These are phyloP conservation scores for Erythrobasidium hasegawianum DNA, from an alignment of 1,284 basidiomycete genomes.

Conservation along the genomic window DNA sequence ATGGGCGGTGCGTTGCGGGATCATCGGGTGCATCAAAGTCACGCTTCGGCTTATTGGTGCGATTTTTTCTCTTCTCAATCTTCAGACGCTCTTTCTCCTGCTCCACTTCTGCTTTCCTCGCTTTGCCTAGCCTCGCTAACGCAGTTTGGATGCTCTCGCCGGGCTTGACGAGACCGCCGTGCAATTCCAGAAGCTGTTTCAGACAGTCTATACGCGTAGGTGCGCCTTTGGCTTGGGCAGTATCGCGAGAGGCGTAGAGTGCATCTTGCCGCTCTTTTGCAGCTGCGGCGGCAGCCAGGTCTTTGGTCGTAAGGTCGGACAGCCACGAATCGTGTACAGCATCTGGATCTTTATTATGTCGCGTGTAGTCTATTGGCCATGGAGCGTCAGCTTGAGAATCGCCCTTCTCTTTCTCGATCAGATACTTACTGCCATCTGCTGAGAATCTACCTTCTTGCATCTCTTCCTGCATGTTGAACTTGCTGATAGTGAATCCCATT, in stretches of 20 bases:
- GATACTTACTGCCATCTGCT: slow-evolving; percentile 63
- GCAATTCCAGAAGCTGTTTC: slow-evolving; percentile 62
- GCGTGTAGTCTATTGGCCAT: slow-evolving; percentile 59
- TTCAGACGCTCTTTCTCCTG: slow-evolving; percentile 31
- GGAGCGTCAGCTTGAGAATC: not conserved
- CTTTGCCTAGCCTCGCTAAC: slow-evolving; percentile 74
- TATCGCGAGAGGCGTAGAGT: slow-evolving; percentile 58
- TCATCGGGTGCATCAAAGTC: slow-evolving; percentile 36
- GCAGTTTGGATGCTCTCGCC: slow-evolving; percentile 89
- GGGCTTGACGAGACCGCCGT: slow-evolving; percentile 71
- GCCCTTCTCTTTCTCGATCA: not conserved
- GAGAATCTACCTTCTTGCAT: slow-evolving; percentile 97
- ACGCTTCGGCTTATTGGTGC: slow-evolving; percentile 41
- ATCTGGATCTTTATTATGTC: slow-evolving; percentile 75
- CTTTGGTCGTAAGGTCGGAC: slow-evolving; percentile 70
- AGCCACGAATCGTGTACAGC: slow-evolving; percentile 94
- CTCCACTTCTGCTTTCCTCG: slow-evolving; percentile 56
- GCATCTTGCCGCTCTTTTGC: slow-evolving; percentile 59
- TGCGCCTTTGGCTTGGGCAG: slow-evolving; percentile 47
- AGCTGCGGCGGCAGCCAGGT: slow-evolving; percentile 73
- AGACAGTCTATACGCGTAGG: slow-evolving; percentile 70
- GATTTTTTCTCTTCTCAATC: slow-evolving; percentile 50
- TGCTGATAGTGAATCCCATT: slow-evolving; percentile 88
- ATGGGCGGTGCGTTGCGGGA: slow-evolving; percentile 8
- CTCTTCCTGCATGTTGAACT: slow-evolving; percentile 99